A percentile compares a stretch with the other conserved stretches of the same genome.
Conservation (phyloP, 148 eudicot genomes). For the Heliosperma pusillum region DNA sequence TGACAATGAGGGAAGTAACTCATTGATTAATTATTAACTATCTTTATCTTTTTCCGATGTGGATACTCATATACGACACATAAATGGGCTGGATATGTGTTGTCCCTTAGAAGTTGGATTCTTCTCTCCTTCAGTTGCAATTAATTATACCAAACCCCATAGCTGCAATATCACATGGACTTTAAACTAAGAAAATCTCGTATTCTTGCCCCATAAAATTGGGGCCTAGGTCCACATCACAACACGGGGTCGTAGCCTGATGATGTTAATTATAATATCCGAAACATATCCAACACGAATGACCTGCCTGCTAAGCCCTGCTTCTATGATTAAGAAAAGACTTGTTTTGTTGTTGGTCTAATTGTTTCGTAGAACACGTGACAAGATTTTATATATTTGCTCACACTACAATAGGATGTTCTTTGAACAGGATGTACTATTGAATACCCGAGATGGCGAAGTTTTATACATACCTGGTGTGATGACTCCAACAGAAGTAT, state of each 20-base stretch:
- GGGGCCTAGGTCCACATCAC: too few relatives aligned
- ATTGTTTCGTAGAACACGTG: background rate
- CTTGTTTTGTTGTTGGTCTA: background rate
- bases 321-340: background rate
- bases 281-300: background rate
- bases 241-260: too few relatives aligned
- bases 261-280: background rate
- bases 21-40: too few relatives aligned
- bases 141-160: too few relatives aligned
- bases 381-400: background rate
- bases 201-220: too few relatives aligned
- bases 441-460: slow-evolving; percentile 37
- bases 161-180: too few relatives aligned
- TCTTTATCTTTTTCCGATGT: background rate
- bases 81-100: too few relatives aligned
- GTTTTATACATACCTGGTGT: slow-evolving; percentile 85
- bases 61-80: background rate
- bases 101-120: too few relatives aligned
- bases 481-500: slow-evolving; percentile 93
- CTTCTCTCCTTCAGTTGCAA: too few relatives aligned
- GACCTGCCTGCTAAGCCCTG: background rate
- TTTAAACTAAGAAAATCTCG: too few relatives aligned
- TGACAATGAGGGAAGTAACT: background rate
- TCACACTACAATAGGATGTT: background rate
- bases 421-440: slow-evolving; percentile 47